Percentiles rank a stretch among this genome's conserved stretches.
Evolutionary conservation across 83 land plant species (phyloP).

Genomic region (Picea abies): DNA sequence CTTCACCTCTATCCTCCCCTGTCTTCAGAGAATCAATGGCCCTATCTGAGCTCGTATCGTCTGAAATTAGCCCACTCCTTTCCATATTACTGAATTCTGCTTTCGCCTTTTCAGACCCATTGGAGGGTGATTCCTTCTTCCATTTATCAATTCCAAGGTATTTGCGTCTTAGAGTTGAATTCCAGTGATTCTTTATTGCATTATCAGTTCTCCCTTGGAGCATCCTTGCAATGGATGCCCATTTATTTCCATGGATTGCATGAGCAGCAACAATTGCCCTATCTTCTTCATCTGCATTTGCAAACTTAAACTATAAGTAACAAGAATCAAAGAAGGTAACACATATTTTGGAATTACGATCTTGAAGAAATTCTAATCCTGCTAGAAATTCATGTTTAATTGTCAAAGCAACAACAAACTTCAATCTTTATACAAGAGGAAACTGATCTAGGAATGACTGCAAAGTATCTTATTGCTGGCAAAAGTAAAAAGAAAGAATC

Average conservation of each 20-base stretch:
- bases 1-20: slow-evolving; percentile 30
- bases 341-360: too few relatives aligned
- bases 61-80: slow-evolving; percentile 45
- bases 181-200: slow-evolving; percentile 90
- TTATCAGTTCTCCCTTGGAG: slow-evolving; percentile 85
- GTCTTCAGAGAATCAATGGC: slow-evolving; percentile 35
- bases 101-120: slow-evolving; percentile 12
- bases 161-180: slow-evolving; percentile 67
- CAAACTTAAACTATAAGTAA: too few relatives aligned
- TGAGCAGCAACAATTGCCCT: slow-evolving; percentile 46
- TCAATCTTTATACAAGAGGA: too few relatives aligned
- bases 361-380: too few relatives aligned
- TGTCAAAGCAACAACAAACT: too few relatives aligned
- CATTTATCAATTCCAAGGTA: slow-evolving; percentile 27
- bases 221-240: slow-evolving; percentile 81
- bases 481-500: too few relatives aligned
- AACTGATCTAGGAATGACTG: too few relatives aligned
- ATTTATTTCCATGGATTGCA: slow-evolving; percentile 81
- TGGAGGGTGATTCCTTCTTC: slow-evolving; percentile 18
- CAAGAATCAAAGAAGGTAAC: too few relatives aligned
- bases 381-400: too few relatives aligned
- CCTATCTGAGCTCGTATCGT: slow-evolving; percentile 46
- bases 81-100: slow-evolving; percentile 38
- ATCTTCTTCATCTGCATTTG: slow-evolving; percentile 22
- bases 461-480: too few relatives aligned